phyloP scores from a whole-genome alignment of 1,284 basidiomycete genomes.

The Ganoderma resinaceum region DNA sequence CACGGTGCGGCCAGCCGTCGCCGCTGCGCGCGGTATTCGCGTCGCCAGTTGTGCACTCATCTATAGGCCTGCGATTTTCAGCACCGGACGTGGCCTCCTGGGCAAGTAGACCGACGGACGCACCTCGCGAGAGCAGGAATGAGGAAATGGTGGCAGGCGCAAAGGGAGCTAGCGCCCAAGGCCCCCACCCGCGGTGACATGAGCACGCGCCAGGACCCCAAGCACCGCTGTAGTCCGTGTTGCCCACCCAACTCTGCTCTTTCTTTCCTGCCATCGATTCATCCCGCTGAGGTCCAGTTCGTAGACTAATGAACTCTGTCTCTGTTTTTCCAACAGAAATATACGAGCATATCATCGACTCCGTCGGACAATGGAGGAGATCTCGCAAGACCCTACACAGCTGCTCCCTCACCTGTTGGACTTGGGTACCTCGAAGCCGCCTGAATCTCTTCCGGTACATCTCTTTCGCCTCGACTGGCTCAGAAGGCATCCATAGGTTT shows the following conservation, averaged over 20 bases:
- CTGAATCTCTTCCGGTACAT: slow-evolving; percentile 30
- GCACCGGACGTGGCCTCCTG: too few relatives aligned
- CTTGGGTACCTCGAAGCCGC: slow-evolving; percentile 27
- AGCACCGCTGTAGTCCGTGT: not conserved
- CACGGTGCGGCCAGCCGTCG: slow-evolving; percentile 33
- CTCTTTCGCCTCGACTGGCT: slow-evolving; percentile 14
- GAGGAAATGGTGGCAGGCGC: slow-evolving; percentile 6
- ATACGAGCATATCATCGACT: slow-evolving; percentile 33
- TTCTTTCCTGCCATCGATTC: not conserved
- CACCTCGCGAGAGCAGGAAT: not conserved
- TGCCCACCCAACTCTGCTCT: not conserved
- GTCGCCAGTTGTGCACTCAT: slow-evolving; percentile 36
- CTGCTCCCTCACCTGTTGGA: slow-evolving; percentile 30
- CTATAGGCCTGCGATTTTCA: not conserved
- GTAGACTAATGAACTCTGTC: not conserved
- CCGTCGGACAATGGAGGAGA: slow-evolving; percentile 16
- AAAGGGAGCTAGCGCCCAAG: not conserved
- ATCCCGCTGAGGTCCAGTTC: not conserved
- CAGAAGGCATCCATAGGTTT: slow-evolving; percentile 11
- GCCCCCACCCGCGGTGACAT: not conserved
- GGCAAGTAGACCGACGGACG: not conserved
- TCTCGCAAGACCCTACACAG: slow-evolving; percentile 17
- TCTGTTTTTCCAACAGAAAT: slow-evolving; percentile 28
- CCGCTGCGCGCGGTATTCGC: slow-evolving; percentile 26
- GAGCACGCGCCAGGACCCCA: not conserved